A percentile compares a stretch with the other conserved stretches of the same genome.
These are phyloP conservation scores for Cercospora sesami DNA, from an alignment of 2,329 filamentous ascomycete species.

Conservation along the genomic window DNA sequence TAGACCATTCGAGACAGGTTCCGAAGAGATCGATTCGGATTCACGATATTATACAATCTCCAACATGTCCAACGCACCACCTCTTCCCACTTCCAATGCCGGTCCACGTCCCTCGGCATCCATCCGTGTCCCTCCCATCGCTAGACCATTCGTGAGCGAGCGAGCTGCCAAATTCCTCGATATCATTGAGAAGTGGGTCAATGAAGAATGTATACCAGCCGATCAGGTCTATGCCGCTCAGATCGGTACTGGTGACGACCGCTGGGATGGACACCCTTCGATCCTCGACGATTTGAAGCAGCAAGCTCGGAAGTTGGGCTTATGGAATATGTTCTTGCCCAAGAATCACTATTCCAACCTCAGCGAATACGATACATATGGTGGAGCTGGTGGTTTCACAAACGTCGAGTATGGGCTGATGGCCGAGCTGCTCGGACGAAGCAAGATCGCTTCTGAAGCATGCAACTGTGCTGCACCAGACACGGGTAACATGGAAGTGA, in stretches of 20 bases:
- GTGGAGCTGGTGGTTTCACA: constrained; percentile 84
- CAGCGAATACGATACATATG: constrained; percentile 46
- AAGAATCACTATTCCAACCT: constrained; percentile 73
- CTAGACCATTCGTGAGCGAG: constrained; percentile 72
- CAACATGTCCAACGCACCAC: constrained; percentile 25
- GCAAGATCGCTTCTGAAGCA: constrained; percentile 79
- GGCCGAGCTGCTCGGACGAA: constrained; percentile 93
- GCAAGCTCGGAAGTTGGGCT: constrained; percentile 75
- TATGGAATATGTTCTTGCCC: constrained; percentile 99
- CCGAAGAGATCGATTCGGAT: neutral
- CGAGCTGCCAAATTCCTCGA: constrained; percentile 80
- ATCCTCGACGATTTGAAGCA: constrained; percentile 82
- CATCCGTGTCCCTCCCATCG: constrained; percentile 58
- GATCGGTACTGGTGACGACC: constrained; percentile 70
- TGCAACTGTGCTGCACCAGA: constrained; percentile 64
- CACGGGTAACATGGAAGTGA: constrained; percentile 55
- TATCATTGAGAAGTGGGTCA: constrained; percentile 85
- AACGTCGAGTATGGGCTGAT: constrained; percentile 98
- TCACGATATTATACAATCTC: neutral
- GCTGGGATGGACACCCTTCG: constrained; percentile 77
- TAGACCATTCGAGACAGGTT: neutral
- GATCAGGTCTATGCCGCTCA: constrained; percentile 79
- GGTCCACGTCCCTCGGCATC: constrained; percentile 47
- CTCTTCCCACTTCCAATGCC: constrained; percentile 20
- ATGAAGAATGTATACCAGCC: constrained; percentile 78